These are phyloP conservation scores for Epichloe uncinata DNA, from an alignment of 2,329 filamentous ascomycete species.

Conservation along the genomic window DNA sequence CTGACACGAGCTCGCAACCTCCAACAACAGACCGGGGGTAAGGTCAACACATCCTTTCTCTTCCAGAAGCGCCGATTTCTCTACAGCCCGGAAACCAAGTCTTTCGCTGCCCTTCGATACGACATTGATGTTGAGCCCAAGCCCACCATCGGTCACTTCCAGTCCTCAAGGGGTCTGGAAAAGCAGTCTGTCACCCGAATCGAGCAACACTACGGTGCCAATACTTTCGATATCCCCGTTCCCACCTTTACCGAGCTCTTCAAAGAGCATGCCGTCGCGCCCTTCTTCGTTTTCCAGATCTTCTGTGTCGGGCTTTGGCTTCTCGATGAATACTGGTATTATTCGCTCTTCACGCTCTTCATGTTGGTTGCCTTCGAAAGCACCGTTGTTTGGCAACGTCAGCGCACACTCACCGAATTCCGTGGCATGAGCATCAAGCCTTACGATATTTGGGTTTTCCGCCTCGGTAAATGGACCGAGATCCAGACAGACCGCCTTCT, in stretches of 20 bases:
- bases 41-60: conserved; percentile 71
- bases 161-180: conserved; percentile 63
- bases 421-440: conserved; percentile 99
- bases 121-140: conserved; percentile 76
- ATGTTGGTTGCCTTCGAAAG: conserved; percentile 98
- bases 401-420: conserved; percentile 91
- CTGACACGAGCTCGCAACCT: not conserved
- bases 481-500: conserved; percentile 82
- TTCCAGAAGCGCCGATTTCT: conserved; percentile 98
- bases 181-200: conserved; percentile 62
- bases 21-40: conserved; percentile 46
- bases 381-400: conserved; percentile 97
- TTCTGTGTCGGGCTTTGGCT: conserved; percentile 98
- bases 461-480: conserved; percentile 77
- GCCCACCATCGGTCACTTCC: conserved; percentile 64
- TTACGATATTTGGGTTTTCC: conserved; percentile 85
- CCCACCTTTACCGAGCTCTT: conserved; percentile 92
- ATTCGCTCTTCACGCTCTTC: conserved; percentile 95
- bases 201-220: conserved; percentile 87
- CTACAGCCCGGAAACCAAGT: conserved; percentile 55
- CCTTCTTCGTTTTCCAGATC: conserved; percentile 98
- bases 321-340: conserved; percentile 99
- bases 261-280: conserved; percentile 95
- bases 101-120: conserved; percentile 75
- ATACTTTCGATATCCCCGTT: conserved; percentile 95